A percentile compares a stretch with the other conserved stretches of the same genome.
Evolutionary conservation across 208 protist genomes (phyloP).

Genomic region (Trypanosoma avium): DNA sequence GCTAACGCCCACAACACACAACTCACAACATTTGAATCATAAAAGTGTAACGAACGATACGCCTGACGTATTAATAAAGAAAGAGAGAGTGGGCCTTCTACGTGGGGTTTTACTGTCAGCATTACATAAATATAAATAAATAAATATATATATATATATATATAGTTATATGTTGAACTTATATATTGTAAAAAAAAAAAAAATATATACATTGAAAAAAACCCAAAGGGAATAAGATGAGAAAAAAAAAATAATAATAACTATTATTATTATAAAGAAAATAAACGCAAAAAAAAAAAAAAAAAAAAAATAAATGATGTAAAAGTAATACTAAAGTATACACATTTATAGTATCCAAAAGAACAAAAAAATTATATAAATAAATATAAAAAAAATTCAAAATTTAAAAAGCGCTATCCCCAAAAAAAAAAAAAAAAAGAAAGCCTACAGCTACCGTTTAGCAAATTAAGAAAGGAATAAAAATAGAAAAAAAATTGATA

Average conservation of each 20-base stretch:
- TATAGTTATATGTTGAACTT: not conserved
- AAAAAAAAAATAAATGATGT: conserved; percentile 1
- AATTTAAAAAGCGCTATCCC: too few relatives aligned
- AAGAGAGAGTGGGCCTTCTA: conserved; percentile 1
- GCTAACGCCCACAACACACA: conserved; percentile 27
- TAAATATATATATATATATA: conserved; percentile 11
- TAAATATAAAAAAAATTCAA: not conserved
- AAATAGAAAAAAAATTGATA: too few relatives aligned
- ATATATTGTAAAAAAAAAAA: conserved; percentile 16
- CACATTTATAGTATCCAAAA: conserved; percentile 2
- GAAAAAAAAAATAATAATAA: too few relatives aligned
- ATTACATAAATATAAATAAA: too few relatives aligned
- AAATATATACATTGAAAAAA: too few relatives aligned
- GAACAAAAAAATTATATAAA: conserved; percentile 1
- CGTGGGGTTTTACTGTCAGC: too few relatives aligned
- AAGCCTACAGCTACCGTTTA: too few relatives aligned
- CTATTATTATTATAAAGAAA: too few relatives aligned
- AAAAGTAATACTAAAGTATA: conserved; percentile 6
- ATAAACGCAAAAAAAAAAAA: conserved; percentile 4
- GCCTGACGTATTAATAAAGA: conserved; percentile 14
- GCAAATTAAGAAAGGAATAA: too few relatives aligned
- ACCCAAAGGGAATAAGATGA: too few relatives aligned
- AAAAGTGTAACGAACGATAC: conserved; percentile 32
- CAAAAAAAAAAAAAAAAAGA: too few relatives aligned
- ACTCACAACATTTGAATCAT: conserved; percentile 24